These are phyloP conservation scores for Penstemon barbatus DNA, from an alignment of 257 asterid species.

Conservation along the genomic window DNA sequence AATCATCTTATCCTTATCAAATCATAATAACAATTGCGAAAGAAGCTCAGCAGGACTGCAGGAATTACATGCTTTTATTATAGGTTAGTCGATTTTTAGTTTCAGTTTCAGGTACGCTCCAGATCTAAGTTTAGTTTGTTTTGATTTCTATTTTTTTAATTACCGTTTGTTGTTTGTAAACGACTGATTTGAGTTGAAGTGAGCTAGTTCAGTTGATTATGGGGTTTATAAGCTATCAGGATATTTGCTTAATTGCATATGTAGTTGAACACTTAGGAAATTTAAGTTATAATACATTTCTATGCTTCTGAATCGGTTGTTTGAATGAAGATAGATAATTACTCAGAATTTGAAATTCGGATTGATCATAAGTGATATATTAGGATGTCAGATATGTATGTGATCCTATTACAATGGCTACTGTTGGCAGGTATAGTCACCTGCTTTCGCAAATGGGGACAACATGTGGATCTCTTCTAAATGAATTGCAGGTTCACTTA, in stretches of 20 bases:
- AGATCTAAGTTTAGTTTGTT: slow-evolving; percentile 23
- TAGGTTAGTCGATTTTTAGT: slow-evolving; percentile 13
- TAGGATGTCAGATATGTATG: not conserved
- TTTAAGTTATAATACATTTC: not conserved
- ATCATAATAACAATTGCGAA: not conserved
- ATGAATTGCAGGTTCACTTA: slow-evolving; percentile 74
- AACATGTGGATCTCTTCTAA: slow-evolving; percentile 76
- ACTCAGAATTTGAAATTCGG: too few relatives aligned
- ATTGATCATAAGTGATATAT: not conserved
- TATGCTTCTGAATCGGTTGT: slow-evolving; percentile 15
- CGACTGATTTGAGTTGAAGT: slow-evolving; percentile 14
- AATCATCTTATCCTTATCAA: slow-evolving; percentile 16
- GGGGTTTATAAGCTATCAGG: not conserved
- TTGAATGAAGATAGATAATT: not conserved
- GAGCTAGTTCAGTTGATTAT: slow-evolving; percentile 21
- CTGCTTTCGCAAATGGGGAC: slow-evolving; percentile 57
- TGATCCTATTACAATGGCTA: slow-evolving; percentile 15
- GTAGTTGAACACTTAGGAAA: not conserved
- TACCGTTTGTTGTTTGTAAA: slow-evolving; percentile 6
- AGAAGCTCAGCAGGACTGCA: too few relatives aligned
- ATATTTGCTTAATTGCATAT: slow-evolving; percentile 1
- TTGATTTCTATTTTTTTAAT: not conserved
- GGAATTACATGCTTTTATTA: not conserved
- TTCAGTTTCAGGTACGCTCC: slow-evolving; percentile 33
- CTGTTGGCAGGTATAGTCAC: slow-evolving; percentile 37